Conservation (phyloP, 495 filamentous ascomycete species). For the Terfezia claveryi region DNA sequence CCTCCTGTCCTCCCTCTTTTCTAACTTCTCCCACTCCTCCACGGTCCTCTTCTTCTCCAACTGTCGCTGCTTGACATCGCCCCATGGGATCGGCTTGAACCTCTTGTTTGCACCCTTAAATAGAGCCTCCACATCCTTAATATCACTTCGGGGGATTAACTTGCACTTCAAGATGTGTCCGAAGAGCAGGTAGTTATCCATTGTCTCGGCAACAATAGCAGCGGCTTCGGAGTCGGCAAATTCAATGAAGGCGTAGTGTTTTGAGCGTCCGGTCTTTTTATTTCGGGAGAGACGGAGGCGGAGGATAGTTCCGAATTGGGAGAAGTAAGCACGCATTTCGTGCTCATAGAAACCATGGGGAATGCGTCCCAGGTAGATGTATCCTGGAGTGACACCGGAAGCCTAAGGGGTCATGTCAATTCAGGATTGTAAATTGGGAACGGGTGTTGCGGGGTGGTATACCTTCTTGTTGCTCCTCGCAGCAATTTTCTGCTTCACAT, state of each 20-base stretch:
- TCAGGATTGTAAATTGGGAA: no score
- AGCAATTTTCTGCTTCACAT: constrained; percentile 26
- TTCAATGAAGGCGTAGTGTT: constrained; percentile 86
- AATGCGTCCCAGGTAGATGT: constrained; percentile 73
- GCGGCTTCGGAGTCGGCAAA: constrained; percentile 60
- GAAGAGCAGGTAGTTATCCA: constrained; percentile 95
- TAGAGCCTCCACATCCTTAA: constrained; percentile 54
- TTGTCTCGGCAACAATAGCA: constrained; percentile 72
- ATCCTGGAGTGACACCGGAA: constrained; percentile 36
- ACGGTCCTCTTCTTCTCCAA: constrained; percentile 47
- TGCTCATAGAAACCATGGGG: constrained; percentile 93
- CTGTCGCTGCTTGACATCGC: constrained; percentile 52
- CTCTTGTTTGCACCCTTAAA: constrained; percentile 74
- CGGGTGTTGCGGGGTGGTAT: not conserved
- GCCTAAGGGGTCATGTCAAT: no score
- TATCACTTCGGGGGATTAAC: constrained; percentile 46
- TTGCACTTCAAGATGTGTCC: constrained; percentile 78
- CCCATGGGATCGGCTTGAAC: constrained; percentile 72
- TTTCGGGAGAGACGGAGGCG: constrained; percentile 75
- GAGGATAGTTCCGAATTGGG: constrained; percentile 75
- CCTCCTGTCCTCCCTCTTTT: constrained; percentile 45
- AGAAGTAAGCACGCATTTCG: constrained; percentile 82
- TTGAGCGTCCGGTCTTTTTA: constrained; percentile 62
- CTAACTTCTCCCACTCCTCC: constrained; percentile 52
- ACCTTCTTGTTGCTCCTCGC: constrained; percentile 23